A percentile compares a stretch with the other conserved stretches of the same genome.
These are phyloP conservation scores for Tricholoma flavovirens DNA, from an alignment of 768 basidiomycete species.

Conservation along the genomic window DNA sequence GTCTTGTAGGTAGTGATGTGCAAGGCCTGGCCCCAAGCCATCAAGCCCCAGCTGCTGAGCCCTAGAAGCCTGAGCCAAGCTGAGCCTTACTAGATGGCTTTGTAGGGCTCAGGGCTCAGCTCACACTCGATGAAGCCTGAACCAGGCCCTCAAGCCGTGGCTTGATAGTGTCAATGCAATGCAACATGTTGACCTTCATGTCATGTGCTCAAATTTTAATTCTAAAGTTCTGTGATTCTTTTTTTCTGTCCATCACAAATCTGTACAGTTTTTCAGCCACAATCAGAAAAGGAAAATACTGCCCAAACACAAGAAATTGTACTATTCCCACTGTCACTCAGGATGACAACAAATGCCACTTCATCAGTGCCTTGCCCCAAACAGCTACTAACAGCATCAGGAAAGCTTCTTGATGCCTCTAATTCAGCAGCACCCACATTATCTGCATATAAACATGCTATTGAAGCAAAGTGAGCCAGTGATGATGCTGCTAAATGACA, in stretches of 20 bases:
- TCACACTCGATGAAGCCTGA: not conserved
- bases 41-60: not conserved
- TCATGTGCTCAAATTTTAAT: not conserved
- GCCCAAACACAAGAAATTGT: not conserved
- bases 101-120: not conserved
- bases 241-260: not conserved
- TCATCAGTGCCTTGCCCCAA: slow-evolving; percentile 12
- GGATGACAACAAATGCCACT: not conserved
- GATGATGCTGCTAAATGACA: not conserved
- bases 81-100: not conserved
- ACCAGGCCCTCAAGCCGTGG: not conserved
- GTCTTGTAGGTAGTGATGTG: not conserved
- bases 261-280: not conserved
- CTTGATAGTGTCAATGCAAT: not conserved
- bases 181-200: not conserved
- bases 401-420: not conserved
- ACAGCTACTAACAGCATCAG: not conserved
- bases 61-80: not conserved
- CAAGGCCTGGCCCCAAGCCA: not conserved
- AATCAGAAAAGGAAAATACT: not conserved
- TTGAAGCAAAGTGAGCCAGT: not conserved
- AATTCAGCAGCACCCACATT: not conserved
- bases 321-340: not conserved
- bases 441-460: not conserved
- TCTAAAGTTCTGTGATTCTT: not conserved